A percentile compares a stretch with the other conserved stretches of the same genome.
These are phyloP conservation scores for Microcyclospora pomicola DNA, from an alignment of 2,329 filamentous ascomycete genomes.

Conservation along the genomic window DNA sequence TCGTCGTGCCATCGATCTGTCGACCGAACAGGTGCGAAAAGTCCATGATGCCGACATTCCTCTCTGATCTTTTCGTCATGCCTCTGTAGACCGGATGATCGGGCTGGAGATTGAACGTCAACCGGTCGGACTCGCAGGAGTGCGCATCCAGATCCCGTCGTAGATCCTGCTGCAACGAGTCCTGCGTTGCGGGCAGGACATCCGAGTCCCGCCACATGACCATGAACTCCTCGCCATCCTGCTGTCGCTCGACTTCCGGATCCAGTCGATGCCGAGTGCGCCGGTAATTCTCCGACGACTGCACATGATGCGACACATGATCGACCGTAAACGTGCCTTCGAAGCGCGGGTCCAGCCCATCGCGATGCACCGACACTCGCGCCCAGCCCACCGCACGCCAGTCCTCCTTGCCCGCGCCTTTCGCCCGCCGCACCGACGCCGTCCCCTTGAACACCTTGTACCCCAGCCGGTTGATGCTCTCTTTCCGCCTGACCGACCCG, in stretches of 20 bases:
- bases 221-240: constrained; percentile 59
- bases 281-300: constrained; percentile 60
- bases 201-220: constrained; percentile 87
- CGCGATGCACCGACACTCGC: constrained; percentile 60
- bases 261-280: constrained; percentile 59
- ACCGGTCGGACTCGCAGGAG: constrained; percentile 56
- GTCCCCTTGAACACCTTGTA: constrained; percentile 78
- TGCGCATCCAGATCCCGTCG: constrained; percentile 25
- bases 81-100: constrained; percentile 51
- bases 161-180: constrained; percentile 44
- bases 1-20: constrained; percentile 52
- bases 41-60: constrained; percentile 46
- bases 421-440: constrained; percentile 50
- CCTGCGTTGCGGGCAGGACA: constrained; percentile 35
- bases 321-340: constrained; percentile 77
- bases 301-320: constrained; percentile 75
- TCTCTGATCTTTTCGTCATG: constrained; percentile 40
- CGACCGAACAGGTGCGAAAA: constrained; percentile 55
- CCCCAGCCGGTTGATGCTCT: constrained; percentile 55
- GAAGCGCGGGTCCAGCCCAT: constrained; percentile 69
- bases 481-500: constrained; percentile 52
- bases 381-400: constrained; percentile 84
- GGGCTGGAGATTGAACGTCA: constrained; percentile 64
- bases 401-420: constrained; percentile 8
- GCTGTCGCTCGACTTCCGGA: constrained; percentile 42